Base-by-base conservation (phyloP, 441 rosid species). In the Arabidopsis lyrata region DNA sequence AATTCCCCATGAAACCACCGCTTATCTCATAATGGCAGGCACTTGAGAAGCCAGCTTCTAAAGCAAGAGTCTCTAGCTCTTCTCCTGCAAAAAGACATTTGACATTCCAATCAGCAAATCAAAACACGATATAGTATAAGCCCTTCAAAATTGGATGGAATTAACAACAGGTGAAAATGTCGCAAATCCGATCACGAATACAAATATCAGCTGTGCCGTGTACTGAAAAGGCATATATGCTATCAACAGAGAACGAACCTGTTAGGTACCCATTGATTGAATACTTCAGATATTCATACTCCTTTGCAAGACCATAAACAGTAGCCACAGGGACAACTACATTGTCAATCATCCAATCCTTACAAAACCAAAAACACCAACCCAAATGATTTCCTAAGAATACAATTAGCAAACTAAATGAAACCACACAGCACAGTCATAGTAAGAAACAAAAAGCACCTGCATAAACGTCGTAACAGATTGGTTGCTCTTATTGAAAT, bases 1-100 rank as follows among this genome's bases (percentile, higher is more conserved):
- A 86, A 79, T 84, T 89, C 39, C 97, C 99, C 97, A 94, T 89
- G 74, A 90, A 78, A 63, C 99, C 95, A 72, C 94, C 94, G 12
- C 90, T 74, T 42, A 89, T 83, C 86, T 90, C 97, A 35, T 85
- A 94, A 80, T 88, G 88, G 53, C 52, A 74, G 18, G 93, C 92
- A 36, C 72, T 74, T 56, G 90, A 87, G 86, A 90, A 95, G 70
- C 97, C 88, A 70, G 86, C 85, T 68, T 88, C 89, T 34, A 82
- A 18, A 72, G 97, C 95, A 41, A 89, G 91, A 63, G 81, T 69
- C 86, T 90, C 97, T 76, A 86, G 79, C 81, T 95, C 95, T 80
- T 84, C 72, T 47, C 96, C 97, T 92, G 78, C 36, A 77, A 47
- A 34, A 56, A 9, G 12, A 63, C 64, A 20, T n/a, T 47, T 32